Base-by-base conservation (phyloP, 805 yeast species). In the Isabelozyma heimii region DNA sequence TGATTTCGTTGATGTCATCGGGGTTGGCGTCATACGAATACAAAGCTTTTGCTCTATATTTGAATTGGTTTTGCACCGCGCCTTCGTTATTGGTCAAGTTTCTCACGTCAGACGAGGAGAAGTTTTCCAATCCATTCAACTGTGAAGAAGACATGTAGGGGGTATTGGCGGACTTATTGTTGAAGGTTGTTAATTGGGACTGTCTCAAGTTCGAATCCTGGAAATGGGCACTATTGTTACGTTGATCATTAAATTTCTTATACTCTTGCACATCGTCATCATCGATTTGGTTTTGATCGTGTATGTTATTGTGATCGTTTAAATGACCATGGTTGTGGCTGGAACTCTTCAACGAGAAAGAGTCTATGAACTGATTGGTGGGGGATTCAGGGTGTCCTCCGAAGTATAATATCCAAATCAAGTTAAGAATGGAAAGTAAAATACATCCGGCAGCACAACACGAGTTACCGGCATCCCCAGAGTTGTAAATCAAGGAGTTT, bases 391-490 rank as follows among this genome's bases (percentile, higher is more conserved):
- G 88, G 52, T 92, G 92, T 20, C 95, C 87, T 27, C 98, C 98
- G 63, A 86, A 89, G 68, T 90, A 91, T 51, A 90, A 74, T 42
- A 92, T 75, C 97, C 97, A 94, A 51, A 88, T 70, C 43, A 91
- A 63, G 64, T 94, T 90, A 51, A 89, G 75, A 66, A 92, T 89
- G 14, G 94, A 84, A 42, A 90, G 71, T 44, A 92, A 72, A 48
- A 92, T 88, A 55, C 89, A 86, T 6, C 99, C 98, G 0, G 98
- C 97, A 2, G 96, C 88, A 7, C 96, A 91, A 24, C 97, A 95
- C 45, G 88, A 87, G 51, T 80, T 76, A 13, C 85, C 80, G 0
- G 94, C 75, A 15, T 80, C 78, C 20, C 72, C 67, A 24, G 82
- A 69, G 47, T 56, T 56, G 72, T 92, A 94, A 28, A 94, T 87